phyloP scores from a whole-genome alignment of 2,329 filamentous ascomycete genomes.

The Pseudocercospora crystallina region DNA sequence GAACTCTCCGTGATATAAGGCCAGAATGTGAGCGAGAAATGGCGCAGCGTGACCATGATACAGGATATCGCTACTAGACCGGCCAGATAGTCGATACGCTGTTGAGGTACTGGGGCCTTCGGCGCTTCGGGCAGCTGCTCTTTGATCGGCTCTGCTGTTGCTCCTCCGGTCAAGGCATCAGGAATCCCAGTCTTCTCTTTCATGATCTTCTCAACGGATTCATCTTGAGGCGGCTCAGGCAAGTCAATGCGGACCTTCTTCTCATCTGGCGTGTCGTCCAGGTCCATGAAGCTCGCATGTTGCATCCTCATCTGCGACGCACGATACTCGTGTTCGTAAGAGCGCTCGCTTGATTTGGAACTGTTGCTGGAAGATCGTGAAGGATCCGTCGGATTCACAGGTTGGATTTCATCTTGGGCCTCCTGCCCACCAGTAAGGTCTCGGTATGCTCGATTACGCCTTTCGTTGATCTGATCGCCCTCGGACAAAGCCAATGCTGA shows the following conservation, averaged over 20 bases:
- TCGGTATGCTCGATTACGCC: slow-evolving; percentile 10
- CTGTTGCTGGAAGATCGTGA: neutral
- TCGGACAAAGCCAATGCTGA: neutral
- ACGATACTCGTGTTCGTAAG: neutral
- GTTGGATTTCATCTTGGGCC: slow-evolving; percentile 14
- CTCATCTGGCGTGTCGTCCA: slow-evolving; percentile 10
- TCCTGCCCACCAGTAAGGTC: slow-evolving; percentile 16
- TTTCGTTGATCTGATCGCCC: neutral
- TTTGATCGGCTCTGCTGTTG: slow-evolving; percentile 18
- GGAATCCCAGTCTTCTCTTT: slow-evolving; percentile 19
- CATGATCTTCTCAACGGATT: slow-evolving; percentile 14
- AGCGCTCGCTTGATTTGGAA: slow-evolving; percentile 1
- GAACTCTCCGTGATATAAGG: slow-evolving; percentile 24
- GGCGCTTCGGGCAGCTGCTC: slow-evolving; percentile 17
- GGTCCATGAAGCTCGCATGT: slow-evolving; percentile 21
- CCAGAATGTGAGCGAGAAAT: slow-evolving; percentile 48
- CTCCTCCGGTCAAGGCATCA: slow-evolving; percentile 20
- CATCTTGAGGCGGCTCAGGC: slow-evolving; percentile 18
- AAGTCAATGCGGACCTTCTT: slow-evolving; percentile 10
- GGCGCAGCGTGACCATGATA: slow-evolving; percentile 46
- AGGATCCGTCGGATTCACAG: slow-evolving; percentile 7
- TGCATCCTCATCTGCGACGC: neutral
- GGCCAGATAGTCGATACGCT: slow-evolving; percentile 48
- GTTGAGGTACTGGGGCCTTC: slow-evolving; percentile 17
- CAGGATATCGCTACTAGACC: slow-evolving; percentile 47